Percentiles rank a stretch among this genome's conserved stretches.
These are phyloP conservation scores for Hyphodiscus hymeniophilus DNA, from an alignment of 495 filamentous ascomycete species.

Conservation along the genomic window DNA sequence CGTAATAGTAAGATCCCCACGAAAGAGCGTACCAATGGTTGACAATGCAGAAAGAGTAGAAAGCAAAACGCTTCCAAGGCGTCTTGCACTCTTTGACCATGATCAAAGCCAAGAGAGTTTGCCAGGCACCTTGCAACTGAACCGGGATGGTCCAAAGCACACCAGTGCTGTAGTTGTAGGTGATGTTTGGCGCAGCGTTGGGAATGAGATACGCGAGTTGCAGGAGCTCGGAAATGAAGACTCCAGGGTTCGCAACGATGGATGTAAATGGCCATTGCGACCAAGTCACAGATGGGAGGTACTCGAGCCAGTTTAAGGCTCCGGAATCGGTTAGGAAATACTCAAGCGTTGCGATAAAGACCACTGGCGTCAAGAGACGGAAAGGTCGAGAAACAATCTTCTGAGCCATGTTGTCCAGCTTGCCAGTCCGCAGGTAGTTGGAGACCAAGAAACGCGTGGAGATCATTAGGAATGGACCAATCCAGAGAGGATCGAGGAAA, in stretches of 20 bases:
- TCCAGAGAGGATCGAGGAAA: conserved; percentile 32
- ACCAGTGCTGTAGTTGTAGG: conserved; percentile 35
- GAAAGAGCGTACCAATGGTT: conserved; percentile 33
- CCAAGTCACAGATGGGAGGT: conserved; percentile 33
- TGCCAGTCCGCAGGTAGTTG: conserved; percentile 28
- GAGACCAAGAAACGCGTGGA: conserved; percentile 32
- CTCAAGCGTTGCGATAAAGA: conserved; percentile 27
- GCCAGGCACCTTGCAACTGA: conserved; percentile 33
- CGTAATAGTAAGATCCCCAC: conserved; percentile 34
- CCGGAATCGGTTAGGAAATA: conserved; percentile 37
- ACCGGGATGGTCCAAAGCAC: conserved; percentile 38
- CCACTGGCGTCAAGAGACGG: conserved; percentile 31
- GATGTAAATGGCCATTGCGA: conserved; percentile 34
- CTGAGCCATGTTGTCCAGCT: conserved; percentile 30
- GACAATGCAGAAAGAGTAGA: conserved; percentile 30
- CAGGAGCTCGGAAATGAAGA: conserved; percentile 29
- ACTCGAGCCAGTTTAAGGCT: conserved; percentile 30
- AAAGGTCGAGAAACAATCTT: conserved; percentile 19
- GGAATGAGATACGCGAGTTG: conserved; percentile 35
- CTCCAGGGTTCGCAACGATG: conserved; percentile 24
- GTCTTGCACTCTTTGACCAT: conserved; percentile 33
- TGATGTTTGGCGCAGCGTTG: conserved; percentile 35
- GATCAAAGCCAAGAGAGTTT: conserved; percentile 28
- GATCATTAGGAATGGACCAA: conserved; percentile 35
- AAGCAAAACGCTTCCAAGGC: conserved; percentile 35